A percentile compares a stretch with the other conserved stretches of the same genome.
These are phyloP conservation scores for Phytophthora megakarya DNA, from an alignment of 352 stramenopile species.

Conservation along the genomic window DNA sequence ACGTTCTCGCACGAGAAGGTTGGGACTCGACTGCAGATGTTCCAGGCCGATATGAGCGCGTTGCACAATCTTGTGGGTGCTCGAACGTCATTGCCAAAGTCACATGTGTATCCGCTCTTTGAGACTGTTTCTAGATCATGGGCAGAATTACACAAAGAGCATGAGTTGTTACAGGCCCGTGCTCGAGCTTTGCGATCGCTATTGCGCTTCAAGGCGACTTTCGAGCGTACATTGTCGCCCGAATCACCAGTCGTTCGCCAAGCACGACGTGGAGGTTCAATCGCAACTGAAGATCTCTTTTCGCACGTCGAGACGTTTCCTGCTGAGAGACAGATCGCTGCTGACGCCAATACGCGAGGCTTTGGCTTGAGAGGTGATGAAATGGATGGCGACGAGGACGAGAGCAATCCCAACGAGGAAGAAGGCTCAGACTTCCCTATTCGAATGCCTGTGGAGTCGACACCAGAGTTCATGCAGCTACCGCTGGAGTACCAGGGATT, in stretches of 20 bases:
- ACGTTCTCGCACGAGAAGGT: constrained; percentile 86
- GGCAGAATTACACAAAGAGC: constrained; percentile 75
- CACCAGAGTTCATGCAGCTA: constrained; percentile 94
- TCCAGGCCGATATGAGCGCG: constrained; percentile 71
- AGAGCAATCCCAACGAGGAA: constrained; percentile 46
- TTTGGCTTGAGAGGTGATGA: constrained; percentile 25
- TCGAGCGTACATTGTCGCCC: constrained; percentile 54
- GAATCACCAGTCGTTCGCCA: constrained; percentile 62
- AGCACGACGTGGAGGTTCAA: constrained; percentile 58
- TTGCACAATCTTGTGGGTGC: constrained; percentile 84
- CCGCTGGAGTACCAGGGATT: constrained; percentile 94
- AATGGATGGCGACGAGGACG: constrained; percentile 41
- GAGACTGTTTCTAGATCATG: constrained; percentile 88
- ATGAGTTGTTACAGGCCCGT: constrained; percentile 73
- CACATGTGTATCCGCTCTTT: constrained; percentile 95
- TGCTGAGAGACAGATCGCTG: constrained; percentile 40
- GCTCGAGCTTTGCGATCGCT: constrained; percentile 69
- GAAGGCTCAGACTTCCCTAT: constrained; percentile 60
- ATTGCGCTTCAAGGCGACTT: constrained; percentile 80
- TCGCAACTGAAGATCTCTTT: constrained; percentile 73
- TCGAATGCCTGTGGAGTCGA: constrained; percentile 90
- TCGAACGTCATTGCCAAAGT: constrained; percentile 90
- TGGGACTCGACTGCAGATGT: constrained; percentile 62
- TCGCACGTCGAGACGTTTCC: constrained; percentile 68
- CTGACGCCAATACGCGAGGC: constrained; percentile 20